Base-by-base conservation (phyloP, 495 filamentous ascomycete species). In the Neurospora hispaniola region DNA sequence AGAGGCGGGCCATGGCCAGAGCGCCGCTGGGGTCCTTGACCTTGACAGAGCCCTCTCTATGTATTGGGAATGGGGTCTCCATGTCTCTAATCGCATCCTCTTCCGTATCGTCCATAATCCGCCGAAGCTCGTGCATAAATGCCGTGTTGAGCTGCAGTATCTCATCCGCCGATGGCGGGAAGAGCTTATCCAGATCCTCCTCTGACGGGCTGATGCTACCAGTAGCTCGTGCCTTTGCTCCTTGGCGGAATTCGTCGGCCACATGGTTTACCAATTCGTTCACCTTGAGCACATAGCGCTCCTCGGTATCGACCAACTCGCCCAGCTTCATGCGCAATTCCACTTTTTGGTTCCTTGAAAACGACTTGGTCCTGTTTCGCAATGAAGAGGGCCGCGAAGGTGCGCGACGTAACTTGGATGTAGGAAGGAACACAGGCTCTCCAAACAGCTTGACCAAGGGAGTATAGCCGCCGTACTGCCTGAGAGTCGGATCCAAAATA, bases 241-340 rank as follows among this genome's bases (percentile, higher is more conserved):
- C 92, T 74, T 87, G 80, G 42, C 89, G 90, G 77, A 92, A 94
- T 70, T 95, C 92, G 70, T 89, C 87, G 27, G 88, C 87, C 20
- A 97, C 87, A 74, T 89, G 88, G 70, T 92, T 89, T 59, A 96
- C 89, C 68, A 99, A 84, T 66, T 94, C 90, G 74, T 91, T 88
- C 43, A 98, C 76, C 78, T 97, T 97, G 78, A 86, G 84, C 42
- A 98, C 93, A 81, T 98, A 99, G 76, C 92, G 89, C 77, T 95
- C 93, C 81, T 99, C 96, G 0, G 96, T 99, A 76, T 97, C 93
- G 38, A 97, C 87, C 72, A 98, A 78, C 79, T 99, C 96, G 75
- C 90, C 92, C 89, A 99, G 91, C 78, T 97, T 94, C 74, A 93
- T 89, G 70, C 94, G 89, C 72, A 98, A 80, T 48, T 90, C 90